A percentile compares a stretch with the other conserved stretches of the same genome.
phyloP scores from a whole-genome alignment of 768 basidiomycete genomes.

The Lactarius tabidus region DNA sequence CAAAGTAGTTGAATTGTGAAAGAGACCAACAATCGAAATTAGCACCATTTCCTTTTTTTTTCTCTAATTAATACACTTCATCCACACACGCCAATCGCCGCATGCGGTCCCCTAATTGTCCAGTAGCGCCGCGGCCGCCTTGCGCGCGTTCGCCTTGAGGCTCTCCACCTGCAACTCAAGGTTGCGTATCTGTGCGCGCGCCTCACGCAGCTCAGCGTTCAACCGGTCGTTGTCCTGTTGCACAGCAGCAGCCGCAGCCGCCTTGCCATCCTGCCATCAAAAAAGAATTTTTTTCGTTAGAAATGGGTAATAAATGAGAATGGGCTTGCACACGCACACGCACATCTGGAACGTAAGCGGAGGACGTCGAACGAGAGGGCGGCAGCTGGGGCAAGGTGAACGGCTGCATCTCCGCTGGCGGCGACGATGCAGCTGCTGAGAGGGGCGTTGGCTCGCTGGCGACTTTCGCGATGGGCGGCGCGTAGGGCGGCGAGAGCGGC shows the following conservation, averaged over 20 bases:
- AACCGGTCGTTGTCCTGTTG: constrained; percentile 61
- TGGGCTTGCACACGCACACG: constrained; percentile 23
- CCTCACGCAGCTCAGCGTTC: constrained; percentile 66
- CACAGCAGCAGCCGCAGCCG: constrained; percentile 30
- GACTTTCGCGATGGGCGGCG: constrained; percentile 23
- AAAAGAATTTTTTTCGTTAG: no score
- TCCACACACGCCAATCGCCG: neutral
- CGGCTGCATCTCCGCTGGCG: constrained; percentile 27
- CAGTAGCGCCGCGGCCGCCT: constrained; percentile 62
- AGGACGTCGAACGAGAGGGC: constrained; percentile 25
- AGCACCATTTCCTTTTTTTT: neutral
- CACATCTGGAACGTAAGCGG: constrained; percentile 32
- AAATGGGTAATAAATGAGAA: neutral
- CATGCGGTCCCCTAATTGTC: constrained; percentile 19
- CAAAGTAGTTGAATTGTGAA: no score
- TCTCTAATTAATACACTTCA: neutral
- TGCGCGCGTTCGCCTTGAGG: constrained; percentile 68
- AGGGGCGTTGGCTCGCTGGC: constrained; percentile 13
- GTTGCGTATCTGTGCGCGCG: constrained; percentile 75
- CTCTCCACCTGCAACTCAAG: constrained; percentile 80
- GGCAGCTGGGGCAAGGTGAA: constrained; percentile 20
- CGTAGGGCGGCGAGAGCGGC: constrained; percentile 27
- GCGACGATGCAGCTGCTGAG: constrained; percentile 11
- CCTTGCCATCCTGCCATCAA: constrained; percentile 23
- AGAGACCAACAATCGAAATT: neutral